Conservation (phyloP, 1,139 yeast species). For the Debaryomycetaceae sp. region DNA sequence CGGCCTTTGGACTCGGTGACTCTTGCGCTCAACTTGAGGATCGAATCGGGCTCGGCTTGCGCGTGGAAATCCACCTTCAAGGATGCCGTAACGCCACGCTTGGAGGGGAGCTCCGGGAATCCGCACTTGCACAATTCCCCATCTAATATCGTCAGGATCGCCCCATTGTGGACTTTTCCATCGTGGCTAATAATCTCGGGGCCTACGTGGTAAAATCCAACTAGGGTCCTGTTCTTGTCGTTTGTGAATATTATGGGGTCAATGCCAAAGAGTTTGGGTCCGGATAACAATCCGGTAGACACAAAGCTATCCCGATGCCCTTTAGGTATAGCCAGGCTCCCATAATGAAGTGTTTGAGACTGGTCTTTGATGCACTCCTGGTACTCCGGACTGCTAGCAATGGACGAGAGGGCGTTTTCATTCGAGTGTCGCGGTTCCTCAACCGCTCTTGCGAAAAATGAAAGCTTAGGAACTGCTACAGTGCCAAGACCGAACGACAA, state of each 20-base stretch:
- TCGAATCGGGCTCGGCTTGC: slow-evolving; percentile 57
- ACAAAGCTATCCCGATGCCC: slow-evolving; percentile 56
- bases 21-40: slow-evolving; percentile 57
- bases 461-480: slow-evolving; percentile 23
- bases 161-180: slow-evolving; percentile 79
- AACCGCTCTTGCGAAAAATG: background rate
- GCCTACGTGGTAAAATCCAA: slow-evolving; percentile 65
- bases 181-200: slow-evolving; percentile 51
- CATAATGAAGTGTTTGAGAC: slow-evolving; percentile 13
- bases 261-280: slow-evolving; percentile 49
- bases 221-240: slow-evolving; percentile 34
- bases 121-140: slow-evolving; percentile 86
- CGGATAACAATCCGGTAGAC: slow-evolving; percentile 54
- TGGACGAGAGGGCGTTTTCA: slow-evolving; percentile 2
- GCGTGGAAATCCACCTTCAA: slow-evolving; percentile 54
- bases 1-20: slow-evolving; percentile 66
- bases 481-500: slow-evolving; percentile 39
- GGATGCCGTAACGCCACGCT: slow-evolving; percentile 85
- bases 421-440: background rate
- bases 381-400: slow-evolving; percentile 23
- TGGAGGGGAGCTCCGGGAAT: slow-evolving; percentile 70
- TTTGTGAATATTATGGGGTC: slow-evolving; percentile 55
- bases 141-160: slow-evolving; percentile 72
- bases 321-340: slow-evolving; percentile 42
- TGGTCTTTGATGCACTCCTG: slow-evolving; percentile 18